phyloP scores from a whole-genome alignment of 2,329 filamentous ascomycete species.

The Fusarium compactum region DNA sequence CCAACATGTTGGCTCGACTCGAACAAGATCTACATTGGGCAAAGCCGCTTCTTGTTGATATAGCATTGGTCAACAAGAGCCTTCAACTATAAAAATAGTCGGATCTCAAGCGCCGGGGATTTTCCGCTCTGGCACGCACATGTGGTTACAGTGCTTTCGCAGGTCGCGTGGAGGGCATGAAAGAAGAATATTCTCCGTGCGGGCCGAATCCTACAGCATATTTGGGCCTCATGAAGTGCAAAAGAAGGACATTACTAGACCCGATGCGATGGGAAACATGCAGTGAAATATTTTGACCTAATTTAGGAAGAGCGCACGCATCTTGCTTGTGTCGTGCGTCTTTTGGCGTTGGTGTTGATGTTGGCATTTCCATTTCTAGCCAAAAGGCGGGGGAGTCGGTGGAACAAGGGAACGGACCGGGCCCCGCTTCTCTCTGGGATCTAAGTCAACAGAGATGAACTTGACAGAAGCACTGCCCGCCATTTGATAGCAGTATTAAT shows the following conservation, averaged over 20 bases:
- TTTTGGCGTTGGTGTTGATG: background rate
- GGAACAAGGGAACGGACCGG: background rate
- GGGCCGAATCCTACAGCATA: constrained; percentile 26
- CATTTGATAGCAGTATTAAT: background rate
- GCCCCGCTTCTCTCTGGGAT: background rate
- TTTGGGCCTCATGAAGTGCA: constrained; percentile 11
- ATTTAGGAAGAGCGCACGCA: constrained; percentile 16
- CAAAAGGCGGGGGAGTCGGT: background rate
- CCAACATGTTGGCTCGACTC: constrained; percentile 2
- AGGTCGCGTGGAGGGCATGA: constrained; percentile 15
- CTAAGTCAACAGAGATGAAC: background rate
- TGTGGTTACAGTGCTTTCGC: constrained; percentile 29
- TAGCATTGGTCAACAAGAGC: constrained; percentile 20
- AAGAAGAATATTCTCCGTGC: constrained; percentile 28
- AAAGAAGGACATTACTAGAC: background rate
- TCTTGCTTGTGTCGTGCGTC: constrained; percentile 1
- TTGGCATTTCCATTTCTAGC: constrained; percentile 2
- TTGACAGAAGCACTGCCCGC: background rate
- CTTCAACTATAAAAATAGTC: constrained; percentile 36
- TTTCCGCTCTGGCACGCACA: constrained; percentile 11
- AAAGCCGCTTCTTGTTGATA: constrained; percentile 30
- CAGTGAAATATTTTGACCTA: constrained; percentile 5
- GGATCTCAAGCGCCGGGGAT: constrained; percentile 32
- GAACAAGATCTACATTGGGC: constrained; percentile 16
- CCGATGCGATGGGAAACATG: background rate